phyloP scores from a whole-genome alignment of 352 stramenopile species.

The Phytophthora brassicae region DNA sequence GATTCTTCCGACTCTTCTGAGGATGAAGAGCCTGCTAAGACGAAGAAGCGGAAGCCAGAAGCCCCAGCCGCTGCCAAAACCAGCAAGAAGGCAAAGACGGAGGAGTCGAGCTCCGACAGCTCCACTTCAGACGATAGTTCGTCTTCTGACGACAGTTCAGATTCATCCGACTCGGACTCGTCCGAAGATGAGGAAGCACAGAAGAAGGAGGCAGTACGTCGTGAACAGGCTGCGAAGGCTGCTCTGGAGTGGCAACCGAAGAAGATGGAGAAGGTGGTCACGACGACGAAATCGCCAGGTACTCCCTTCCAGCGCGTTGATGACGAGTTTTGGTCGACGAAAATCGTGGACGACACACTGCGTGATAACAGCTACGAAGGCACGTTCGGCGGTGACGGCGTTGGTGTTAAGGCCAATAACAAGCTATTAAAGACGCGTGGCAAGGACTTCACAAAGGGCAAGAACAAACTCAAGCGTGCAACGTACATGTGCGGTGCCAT shows the following conservation, averaged over 20 bases:
- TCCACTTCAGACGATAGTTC: constrained; percentile 45
- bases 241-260: constrained; percentile 91
- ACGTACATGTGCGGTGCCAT: constrained; percentile 95
- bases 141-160: constrained; percentile 41
- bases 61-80: constrained; percentile 28
- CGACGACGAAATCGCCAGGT: constrained; percentile 80
- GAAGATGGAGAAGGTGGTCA: constrained; percentile 74
- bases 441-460: constrained; percentile 99
- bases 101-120: too few species aligned
- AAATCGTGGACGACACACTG: constrained; percentile 93
- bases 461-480: constrained; percentile 99
- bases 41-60: constrained; percentile 64
- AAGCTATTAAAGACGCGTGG: constrained; percentile 97
- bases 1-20: constrained; percentile 39
- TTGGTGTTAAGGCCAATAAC: constrained; percentile 97
- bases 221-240: constrained; percentile 80
- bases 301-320: constrained; percentile 98
- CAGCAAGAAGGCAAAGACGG: constrained; percentile 43
- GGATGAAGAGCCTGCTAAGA: constrained; percentile 40
- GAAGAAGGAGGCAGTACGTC: constrained; percentile 79
- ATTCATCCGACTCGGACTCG: constrained; percentile 59
- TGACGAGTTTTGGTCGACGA: constrained; percentile 92
- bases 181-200: constrained; percentile 60
- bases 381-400: constrained; percentile 95
- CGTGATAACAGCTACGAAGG: constrained; percentile 98